Conservation (phyloP, 306 rosid species). For the Rubus parviflorus region DNA sequence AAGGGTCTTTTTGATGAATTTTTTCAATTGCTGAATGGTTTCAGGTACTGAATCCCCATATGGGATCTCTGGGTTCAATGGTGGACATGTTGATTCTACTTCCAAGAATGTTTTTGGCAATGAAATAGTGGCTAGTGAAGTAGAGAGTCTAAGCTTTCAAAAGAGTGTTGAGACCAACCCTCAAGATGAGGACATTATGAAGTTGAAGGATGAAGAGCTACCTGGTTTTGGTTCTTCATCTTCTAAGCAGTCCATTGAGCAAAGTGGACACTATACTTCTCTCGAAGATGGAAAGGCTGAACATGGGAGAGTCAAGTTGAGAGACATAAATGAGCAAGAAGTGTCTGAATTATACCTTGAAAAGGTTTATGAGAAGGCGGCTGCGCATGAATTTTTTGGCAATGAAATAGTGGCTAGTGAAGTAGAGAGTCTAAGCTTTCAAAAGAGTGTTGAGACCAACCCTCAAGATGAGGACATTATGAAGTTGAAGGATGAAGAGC, state of each 20-base stretch:
- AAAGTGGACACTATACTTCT: conserved; percentile 20
- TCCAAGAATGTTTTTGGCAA: conserved; percentile 6
- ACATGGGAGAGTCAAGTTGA: conserved; percentile 20
- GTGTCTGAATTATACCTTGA: conserved; percentile 51
- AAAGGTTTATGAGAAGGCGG: conserved; percentile 48
- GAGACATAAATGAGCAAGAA: conserved; percentile 26
- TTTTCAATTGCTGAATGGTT: not conserved
- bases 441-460: not conserved
- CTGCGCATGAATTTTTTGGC: not conserved
- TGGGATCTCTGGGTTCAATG: conserved; percentile 17
- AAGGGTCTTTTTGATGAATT: conserved; percentile 8
- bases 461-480: conserved; percentile 9
- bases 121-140: conserved; percentile 11
- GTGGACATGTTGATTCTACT: not conserved
- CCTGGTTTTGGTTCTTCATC: conserved; percentile 15
- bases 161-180: not conserved
- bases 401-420: conserved; percentile 15
- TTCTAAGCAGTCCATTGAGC: conserved; percentile 13
- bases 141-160: not conserved
- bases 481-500: conserved; percentile 17
- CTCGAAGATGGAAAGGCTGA: conserved; percentile 20
- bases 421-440: not conserved
- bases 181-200: conserved; percentile 10
- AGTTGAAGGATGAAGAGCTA: conserved; percentile 15
- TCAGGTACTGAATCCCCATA: conserved; percentile 28